phyloP scores from a whole-genome alignment of 2,329 filamentous ascomycete species.

The Calonectria montana region DNA sequence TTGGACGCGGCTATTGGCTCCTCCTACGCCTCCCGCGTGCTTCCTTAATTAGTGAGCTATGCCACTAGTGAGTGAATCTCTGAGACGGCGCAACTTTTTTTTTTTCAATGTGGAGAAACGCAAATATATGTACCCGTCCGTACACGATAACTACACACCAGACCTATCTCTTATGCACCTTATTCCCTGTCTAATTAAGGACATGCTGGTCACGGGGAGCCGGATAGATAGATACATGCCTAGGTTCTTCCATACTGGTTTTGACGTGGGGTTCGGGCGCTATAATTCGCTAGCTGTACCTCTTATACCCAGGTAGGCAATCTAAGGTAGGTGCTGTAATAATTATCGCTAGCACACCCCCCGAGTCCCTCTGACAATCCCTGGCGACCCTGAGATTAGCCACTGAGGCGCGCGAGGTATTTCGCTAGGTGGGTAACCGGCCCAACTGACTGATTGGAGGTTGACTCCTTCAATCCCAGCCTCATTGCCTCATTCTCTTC shows the following conservation, averaged over 20 bases:
- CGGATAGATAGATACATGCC: background rate
- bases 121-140: background rate
- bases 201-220: background rate
- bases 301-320: background rate
- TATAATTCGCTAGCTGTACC: background rate
- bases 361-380: background rate
- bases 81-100: background rate
- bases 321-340: background rate
- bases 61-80: background rate
- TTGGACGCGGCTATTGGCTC: background rate
- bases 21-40: constrained; percentile 1
- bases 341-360: background rate
- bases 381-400: constrained; percentile 1
- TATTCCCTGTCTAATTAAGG: background rate
- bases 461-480: background rate
- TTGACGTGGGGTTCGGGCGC: background rate
- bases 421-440: background rate
- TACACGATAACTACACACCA: background rate
- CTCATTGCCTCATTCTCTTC: constrained; percentile 11
- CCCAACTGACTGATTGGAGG: constrained; percentile 10
- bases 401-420: constrained; percentile 6
- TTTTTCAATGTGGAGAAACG: background rate
- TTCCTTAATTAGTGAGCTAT: background rate
- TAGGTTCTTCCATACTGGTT: background rate
- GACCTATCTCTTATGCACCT: background rate